These are phyloP conservation scores for Ogataea thermomethanolica DNA, from an alignment of 805 yeast genomes.

Conservation along the genomic window DNA sequence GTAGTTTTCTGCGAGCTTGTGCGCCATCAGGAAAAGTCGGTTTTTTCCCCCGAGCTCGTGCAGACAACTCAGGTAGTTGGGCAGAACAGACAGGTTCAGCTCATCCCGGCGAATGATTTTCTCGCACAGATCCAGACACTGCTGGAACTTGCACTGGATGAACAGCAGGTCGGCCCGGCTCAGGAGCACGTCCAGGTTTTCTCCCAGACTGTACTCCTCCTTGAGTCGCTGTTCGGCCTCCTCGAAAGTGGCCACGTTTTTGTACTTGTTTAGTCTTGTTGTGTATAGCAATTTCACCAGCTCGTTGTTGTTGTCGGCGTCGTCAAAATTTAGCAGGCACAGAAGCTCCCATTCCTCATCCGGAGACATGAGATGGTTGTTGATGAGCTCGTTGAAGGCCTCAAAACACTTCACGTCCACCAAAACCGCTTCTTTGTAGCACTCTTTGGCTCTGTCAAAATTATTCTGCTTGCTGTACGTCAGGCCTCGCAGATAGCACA, in stretches of 20 bases:
- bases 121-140: constrained; percentile 75
- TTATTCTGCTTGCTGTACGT: constrained; percentile 80
- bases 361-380: constrained; percentile 74
- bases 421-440: constrained; percentile 78
- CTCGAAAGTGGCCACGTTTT: constrained; percentile 52
- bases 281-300: constrained; percentile 74
- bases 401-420: constrained; percentile 92
- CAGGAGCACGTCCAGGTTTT: constrained; percentile 65
- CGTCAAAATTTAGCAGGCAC: constrained; percentile 60
- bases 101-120: constrained; percentile 55
- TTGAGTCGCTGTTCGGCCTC: constrained; percentile 63
- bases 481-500: constrained; percentile 81
- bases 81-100: constrained; percentile 66
- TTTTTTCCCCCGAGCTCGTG: constrained; percentile 82
- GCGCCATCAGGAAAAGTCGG: constrained; percentile 75
- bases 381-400: constrained; percentile 77
- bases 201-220: constrained; percentile 69
- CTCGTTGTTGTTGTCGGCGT: constrained; percentile 76
- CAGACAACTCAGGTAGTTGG: constrained; percentile 77
- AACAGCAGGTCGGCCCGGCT: constrained; percentile 68
- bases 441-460: constrained; percentile 80
- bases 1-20: constrained; percentile 78
- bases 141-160: constrained; percentile 73
- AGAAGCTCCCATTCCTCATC: constrained; percentile 83
- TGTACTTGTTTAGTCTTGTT: constrained; percentile 69